A percentile compares a stretch with the other conserved stretches of the same genome.
Conservation (phyloP, 2,329 filamentous ascomycete genomes). For the Aspergillus ochraceoroseus region DNA sequence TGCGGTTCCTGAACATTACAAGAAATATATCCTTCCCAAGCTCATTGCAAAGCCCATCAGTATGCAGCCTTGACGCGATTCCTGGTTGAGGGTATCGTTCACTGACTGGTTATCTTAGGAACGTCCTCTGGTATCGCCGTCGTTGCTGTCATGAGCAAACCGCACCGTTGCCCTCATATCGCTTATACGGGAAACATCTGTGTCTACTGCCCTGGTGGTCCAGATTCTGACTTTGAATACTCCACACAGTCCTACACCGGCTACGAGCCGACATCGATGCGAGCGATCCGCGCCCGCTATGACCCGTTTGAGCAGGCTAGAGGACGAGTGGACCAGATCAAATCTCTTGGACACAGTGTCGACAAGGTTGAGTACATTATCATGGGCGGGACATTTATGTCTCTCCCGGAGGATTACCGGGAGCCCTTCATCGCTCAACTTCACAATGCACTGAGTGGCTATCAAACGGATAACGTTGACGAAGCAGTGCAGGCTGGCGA, state of each 20-base stretch:
- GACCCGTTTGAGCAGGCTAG: constrained; percentile 97
- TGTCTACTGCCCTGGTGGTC: constrained; percentile 95
- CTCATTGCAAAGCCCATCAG: constrained; percentile 94
- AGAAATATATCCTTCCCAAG: constrained; percentile 97
- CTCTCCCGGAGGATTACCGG: constrained; percentile 77
- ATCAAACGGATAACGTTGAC: constrained; percentile 89
- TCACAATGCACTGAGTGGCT: constrained; percentile 94
- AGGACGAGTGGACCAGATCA: constrained; percentile 93
- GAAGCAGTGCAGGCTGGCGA: constrained; percentile 91
- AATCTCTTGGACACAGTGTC: constrained; percentile 89
- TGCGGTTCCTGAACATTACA: constrained; percentile 98
- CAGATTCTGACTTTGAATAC: constrained; percentile 98
- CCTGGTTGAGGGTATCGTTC: neutral
- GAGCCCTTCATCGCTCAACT: constrained; percentile 93
- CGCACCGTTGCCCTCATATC: constrained; percentile 94
- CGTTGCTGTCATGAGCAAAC: constrained; percentile 99
- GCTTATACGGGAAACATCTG: constrained; percentile 98
- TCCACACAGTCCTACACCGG: constrained; percentile 98
- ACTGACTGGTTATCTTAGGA: constrained; percentile 47
- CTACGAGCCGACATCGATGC: constrained; percentile 97
- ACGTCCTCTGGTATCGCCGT: constrained; percentile 97
- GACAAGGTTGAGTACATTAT: constrained; percentile 99
- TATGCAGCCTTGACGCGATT: constrained; percentile 38
- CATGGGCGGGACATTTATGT: constrained; percentile 99
- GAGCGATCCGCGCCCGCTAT: constrained; percentile 91